These are phyloP conservation scores for Xylaria palmicola DNA, from an alignment of 495 filamentous ascomycete species.

Conservation along the genomic window DNA sequence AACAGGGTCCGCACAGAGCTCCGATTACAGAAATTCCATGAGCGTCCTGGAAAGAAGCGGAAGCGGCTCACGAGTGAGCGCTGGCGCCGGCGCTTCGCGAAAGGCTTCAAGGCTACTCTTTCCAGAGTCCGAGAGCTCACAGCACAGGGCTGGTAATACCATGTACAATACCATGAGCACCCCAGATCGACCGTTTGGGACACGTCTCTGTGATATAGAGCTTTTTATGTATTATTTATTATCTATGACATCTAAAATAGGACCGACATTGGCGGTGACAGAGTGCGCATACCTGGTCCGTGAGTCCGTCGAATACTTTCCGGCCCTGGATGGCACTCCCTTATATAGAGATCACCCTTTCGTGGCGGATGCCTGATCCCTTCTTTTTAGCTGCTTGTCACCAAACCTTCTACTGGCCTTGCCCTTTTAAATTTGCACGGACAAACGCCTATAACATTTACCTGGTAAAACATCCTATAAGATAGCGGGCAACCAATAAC, in stretches of 20 bases:
- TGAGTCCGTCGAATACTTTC: neutral
- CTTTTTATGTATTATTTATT: conserved; percentile 16
- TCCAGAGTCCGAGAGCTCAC: conserved; percentile 62
- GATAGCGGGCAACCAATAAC: neutral
- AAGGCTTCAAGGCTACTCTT: conserved; percentile 60
- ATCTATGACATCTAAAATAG: neutral
- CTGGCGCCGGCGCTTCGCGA: conserved; percentile 64
- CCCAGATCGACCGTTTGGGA: neutral
- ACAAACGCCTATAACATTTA: neutral
- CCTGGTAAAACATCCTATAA: neutral
- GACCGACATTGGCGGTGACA: neutral
- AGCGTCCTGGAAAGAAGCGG: conserved; percentile 69
- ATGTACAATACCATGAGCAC: conserved; percentile 17
- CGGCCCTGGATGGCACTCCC: too few species aligned
- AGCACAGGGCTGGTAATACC: conserved; percentile 66
- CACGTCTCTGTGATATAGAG: conserved; percentile 14
- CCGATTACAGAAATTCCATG: conserved; percentile 61
- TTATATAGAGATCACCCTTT: too few species aligned
- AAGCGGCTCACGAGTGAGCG: conserved; percentile 68
- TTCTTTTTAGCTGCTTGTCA: conserved; percentile 2
- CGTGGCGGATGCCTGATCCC: neutral
- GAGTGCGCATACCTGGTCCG: neutral
- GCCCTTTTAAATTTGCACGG: neutral
- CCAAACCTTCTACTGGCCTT: neutral
- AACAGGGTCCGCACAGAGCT: conserved; percentile 57